Percentiles rank a stretch among this genome's conserved stretches.
Conservation (phyloP, 2,329 filamentous ascomycete species). For the Talaromyces amestolkiae region DNA sequence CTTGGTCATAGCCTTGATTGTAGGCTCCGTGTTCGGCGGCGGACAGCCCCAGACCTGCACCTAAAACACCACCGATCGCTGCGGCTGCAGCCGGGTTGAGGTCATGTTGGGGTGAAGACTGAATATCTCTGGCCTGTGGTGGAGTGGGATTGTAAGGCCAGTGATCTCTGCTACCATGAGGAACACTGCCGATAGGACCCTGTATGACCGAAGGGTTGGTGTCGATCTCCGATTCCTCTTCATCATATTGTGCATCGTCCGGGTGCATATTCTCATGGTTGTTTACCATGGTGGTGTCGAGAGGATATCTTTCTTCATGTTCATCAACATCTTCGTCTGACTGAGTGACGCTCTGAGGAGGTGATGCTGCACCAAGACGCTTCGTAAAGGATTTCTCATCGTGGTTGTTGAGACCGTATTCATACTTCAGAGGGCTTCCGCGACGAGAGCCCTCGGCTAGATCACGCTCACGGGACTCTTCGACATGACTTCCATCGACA, state of each 20-base stretch:
- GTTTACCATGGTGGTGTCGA: constrained; percentile 68
- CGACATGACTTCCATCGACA: constrained; percentile 29
- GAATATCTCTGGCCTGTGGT: constrained; percentile 44
- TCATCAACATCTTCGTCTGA: constrained; percentile 41
- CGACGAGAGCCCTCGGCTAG: constrained; percentile 26
- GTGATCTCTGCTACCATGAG: constrained; percentile 49
- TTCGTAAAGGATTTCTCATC: constrained; percentile 41
- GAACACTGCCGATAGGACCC: constrained; percentile 63
- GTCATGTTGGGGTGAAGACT: constrained; percentile 31
- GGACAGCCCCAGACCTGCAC: constrained; percentile 50
- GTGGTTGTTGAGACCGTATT: constrained; percentile 35
- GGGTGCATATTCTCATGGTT: constrained; percentile 63
- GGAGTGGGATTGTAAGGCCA: constrained; percentile 60
- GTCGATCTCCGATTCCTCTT: constrained; percentile 61
- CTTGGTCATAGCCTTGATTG: constrained; percentile 64
- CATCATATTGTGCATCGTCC: constrained; percentile 66
- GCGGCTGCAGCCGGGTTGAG: constrained; percentile 28
- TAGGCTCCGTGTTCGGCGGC: constrained; percentile 54
- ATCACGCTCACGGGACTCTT: constrained; percentile 26
- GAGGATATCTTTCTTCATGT: constrained; percentile 48
- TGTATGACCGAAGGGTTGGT: constrained; percentile 85
- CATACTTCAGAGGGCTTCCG: constrained; percentile 49
- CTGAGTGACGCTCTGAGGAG: constrained; percentile 54
- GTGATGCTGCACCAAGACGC: constrained; percentile 48
- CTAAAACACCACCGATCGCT: constrained; percentile 44